These are phyloP conservation scores for Carex sylvatica DNA, from an alignment of 202 grass and related monocot species.

Conservation along the genomic window DNA sequence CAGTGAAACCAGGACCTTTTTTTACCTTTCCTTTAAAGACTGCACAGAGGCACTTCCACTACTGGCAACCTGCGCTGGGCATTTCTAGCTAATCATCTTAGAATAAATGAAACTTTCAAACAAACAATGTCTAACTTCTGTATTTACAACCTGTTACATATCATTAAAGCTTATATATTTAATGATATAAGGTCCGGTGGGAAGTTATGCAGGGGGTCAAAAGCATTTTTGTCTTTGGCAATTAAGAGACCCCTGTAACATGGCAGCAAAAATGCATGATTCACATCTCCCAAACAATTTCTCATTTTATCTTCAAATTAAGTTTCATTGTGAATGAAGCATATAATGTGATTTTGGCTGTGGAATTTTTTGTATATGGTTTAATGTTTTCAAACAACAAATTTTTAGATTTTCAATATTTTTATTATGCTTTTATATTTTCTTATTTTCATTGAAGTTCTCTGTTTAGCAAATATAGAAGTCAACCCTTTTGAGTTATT, in stretches of 20 bases:
- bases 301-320: neutral
- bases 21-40: conserved; percentile 29
- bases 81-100: conserved; percentile 30
- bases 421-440: neutral
- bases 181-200: conserved; percentile 29
- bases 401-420: neutral
- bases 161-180: conserved; percentile 29
- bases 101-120: conserved; percentile 30
- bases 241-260: conserved; percentile 22
- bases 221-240: conserved; percentile 32
- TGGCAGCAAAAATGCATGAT: conserved; percentile 16
- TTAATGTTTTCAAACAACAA: neutral
- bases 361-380: neutral
- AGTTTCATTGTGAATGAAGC: neutral
- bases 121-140: conserved; percentile 23
- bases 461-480: too few species aligned
- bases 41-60: conserved; percentile 32
- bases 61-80: conserved; percentile 29
- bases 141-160: conserved; percentile 23
- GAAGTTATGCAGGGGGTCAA: conserved; percentile 29
- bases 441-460: neutral
- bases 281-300: neutral
- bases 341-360: neutral
- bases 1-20: conserved; percentile 26
- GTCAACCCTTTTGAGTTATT: neutral